phyloP scores from a whole-genome alignment of 768 basidiomycete genomes.

The Mycena filopes region DNA sequence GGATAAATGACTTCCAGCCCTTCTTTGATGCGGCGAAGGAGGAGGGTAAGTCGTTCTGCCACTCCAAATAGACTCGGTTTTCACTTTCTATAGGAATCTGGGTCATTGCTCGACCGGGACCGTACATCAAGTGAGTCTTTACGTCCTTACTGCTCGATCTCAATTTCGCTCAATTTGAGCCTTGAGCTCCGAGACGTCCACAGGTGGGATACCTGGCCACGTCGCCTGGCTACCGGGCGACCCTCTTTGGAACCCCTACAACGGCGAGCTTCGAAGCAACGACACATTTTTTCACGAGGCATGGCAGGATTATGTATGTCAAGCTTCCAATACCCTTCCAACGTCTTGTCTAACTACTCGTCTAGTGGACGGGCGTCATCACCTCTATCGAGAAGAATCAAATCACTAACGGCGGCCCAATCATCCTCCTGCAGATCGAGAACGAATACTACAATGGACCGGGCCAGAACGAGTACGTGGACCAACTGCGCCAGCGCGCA shows the following conservation, averaged over 20 bases:
- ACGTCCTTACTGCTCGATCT: background rate
- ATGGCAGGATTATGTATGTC: constrained; percentile 59
- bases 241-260: constrained; percentile 27
- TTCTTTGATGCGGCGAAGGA: constrained; percentile 65
- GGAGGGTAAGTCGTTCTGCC: constrained; percentile 44
- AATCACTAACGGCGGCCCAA: constrained; percentile 62
- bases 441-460: constrained; percentile 63
- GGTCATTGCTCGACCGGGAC: constrained; percentile 67
- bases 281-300: constrained; percentile 60
- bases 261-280: constrained; percentile 58
- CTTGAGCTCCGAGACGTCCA: constrained; percentile 66
- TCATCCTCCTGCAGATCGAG: constrained; percentile 51
- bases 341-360: background rate
- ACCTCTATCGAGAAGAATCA: constrained; percentile 55
- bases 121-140: constrained; percentile 26
- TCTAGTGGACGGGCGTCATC: constrained; percentile 55
- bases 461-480: constrained; percentile 55
- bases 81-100: constrained; percentile 45
- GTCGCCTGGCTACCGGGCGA: constrained; percentile 26
- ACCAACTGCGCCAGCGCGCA: constrained; percentile 52
- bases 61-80: no score
- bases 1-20: constrained; percentile 58
- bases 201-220: constrained; percentile 50
- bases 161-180: background rate
- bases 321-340: background rate